Conservation (phyloP, 805 yeast species). For the Yarrowia osloensis region DNA sequence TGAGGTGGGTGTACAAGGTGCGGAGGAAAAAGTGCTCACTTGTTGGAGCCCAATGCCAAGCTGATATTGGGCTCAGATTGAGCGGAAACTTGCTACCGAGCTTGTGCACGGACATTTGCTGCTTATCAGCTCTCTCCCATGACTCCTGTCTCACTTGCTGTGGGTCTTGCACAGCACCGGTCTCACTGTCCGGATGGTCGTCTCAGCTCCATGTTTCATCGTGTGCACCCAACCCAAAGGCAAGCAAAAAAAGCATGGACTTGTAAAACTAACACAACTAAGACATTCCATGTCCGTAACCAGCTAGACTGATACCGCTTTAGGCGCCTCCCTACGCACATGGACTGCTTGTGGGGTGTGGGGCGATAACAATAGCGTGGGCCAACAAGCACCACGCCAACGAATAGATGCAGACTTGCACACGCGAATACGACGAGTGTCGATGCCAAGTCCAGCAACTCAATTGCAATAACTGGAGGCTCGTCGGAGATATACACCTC, state of each 20-base stretch:
- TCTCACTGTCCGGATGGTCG: not conserved
- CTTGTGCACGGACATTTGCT: not conserved
- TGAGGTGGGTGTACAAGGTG: not conserved
- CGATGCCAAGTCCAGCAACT: not conserved
- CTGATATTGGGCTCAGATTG: not conserved
- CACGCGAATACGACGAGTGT: not conserved
- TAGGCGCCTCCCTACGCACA: not conserved
- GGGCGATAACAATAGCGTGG: not conserved
- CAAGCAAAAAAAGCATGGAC: not conserved
- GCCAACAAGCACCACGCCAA: not conserved
- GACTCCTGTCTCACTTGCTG: conserved; percentile 21
- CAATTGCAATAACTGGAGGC: not conserved
- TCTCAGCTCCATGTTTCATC: conserved; percentile 5
- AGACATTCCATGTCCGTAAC: conserved; percentile 3
- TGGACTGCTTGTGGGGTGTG: not conserved
- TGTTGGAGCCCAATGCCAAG: not conserved
- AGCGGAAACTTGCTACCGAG: no score
- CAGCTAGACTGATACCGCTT: not conserved
- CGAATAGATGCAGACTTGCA: not conserved
- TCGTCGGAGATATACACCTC: no score
- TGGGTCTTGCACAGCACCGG: not conserved
- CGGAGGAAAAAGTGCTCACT: not conserved
- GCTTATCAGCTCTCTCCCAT: not conserved
- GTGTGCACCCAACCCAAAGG: not conserved
- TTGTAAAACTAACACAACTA: not conserved